Evolutionary conservation across 768 basidiomycete genomes (phyloP).

Genomic region (Mycena galericulata): DNA sequence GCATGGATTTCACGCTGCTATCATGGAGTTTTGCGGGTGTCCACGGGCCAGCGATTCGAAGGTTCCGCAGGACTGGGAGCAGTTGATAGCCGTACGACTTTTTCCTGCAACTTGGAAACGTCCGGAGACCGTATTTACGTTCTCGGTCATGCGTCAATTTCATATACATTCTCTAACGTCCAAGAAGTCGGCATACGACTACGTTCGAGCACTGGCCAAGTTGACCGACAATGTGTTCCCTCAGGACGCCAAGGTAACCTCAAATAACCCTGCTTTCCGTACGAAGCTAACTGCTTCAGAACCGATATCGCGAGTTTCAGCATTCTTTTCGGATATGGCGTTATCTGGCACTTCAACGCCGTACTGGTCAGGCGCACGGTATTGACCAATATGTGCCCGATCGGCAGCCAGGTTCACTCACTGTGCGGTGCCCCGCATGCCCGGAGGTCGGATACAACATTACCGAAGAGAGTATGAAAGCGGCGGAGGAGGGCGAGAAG

Average conservation of each 20-base stretch:
- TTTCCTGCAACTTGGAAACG: conserved; percentile 33
- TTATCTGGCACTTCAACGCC: conserved; percentile 12
- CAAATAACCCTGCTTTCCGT: neutral
- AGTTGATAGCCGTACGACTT: conserved; percentile 5
- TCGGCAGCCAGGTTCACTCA: neutral
- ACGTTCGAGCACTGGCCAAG: conserved; percentile 34
- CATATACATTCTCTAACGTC: conserved; percentile 45
- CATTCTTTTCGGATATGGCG: conserved; percentile 29
- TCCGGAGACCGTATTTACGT: conserved; percentile 33
- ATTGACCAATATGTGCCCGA: conserved; percentile 19
- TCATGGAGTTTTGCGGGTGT: neutral
- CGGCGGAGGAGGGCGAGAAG: neutral
- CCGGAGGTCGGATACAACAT: conserved; percentile 33
- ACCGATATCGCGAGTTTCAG: conserved; percentile 29
- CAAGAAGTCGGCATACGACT: conserved; percentile 49
- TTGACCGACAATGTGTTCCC: conserved; percentile 39
- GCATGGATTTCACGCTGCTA: neutral
- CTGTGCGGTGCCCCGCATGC: conserved; percentile 27
- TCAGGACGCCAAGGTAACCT: neutral
- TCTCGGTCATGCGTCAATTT: conserved; percentile 39
- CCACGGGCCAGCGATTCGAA: neutral
- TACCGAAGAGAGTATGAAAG: neutral
- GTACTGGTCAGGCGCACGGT: conserved; percentile 27
- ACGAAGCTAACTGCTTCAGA: neutral
- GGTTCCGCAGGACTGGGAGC: conserved; percentile 5